Evolutionary conservation across 2,329 filamentous ascomycete genomes (phyloP).

Genomic region (Hypoxylon sp.): DNA sequence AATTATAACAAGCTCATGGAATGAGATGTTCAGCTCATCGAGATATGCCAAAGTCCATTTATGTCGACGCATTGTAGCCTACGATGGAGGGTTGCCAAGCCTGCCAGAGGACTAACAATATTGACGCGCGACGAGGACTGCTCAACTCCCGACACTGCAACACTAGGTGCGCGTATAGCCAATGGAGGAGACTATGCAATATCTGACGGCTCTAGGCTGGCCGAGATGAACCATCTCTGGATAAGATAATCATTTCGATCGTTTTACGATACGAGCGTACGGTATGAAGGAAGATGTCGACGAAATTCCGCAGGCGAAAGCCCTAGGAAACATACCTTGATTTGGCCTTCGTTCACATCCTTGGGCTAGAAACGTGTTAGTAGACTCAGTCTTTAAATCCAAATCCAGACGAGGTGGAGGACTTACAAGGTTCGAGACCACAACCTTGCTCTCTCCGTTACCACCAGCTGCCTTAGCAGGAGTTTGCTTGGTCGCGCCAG

Average conservation of each 20-base stretch:
- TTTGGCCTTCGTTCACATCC: slow-evolving; percentile 96
- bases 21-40: slow-evolving; percentile 45
- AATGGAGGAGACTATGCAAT: slow-evolving; percentile 60
- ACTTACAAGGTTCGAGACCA: slow-evolving; percentile 97
- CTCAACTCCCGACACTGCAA: slow-evolving; percentile 70
- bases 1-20: slow-evolving; percentile 37
- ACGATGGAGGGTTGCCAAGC: slow-evolving; percentile 67
- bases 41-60: slow-evolving; percentile 49
- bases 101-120: slow-evolving; percentile 59
- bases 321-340: slow-evolving; percentile 99
- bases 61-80: slow-evolving; percentile 50
- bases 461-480: slow-evolving; percentile 75
- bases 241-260: slow-evolving; percentile 51
- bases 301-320: slow-evolving; percentile 78
- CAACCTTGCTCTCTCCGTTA: slow-evolving; percentile 90
- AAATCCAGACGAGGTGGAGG: background rate
- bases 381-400: background rate
- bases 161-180: slow-evolving; percentile 47
- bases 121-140: slow-evolving; percentile 67
- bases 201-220: slow-evolving; percentile 45
- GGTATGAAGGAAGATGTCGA: slow-evolving; percentile 69
- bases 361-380: slow-evolving; percentile 75
- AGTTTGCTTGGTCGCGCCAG: slow-evolving; percentile 70
- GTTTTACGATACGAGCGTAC: slow-evolving; percentile 52
- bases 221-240: slow-evolving; percentile 43